Conservation (phyloP, 495 filamentous ascomycete species). For the Aspergillus ellipticus region DNA sequence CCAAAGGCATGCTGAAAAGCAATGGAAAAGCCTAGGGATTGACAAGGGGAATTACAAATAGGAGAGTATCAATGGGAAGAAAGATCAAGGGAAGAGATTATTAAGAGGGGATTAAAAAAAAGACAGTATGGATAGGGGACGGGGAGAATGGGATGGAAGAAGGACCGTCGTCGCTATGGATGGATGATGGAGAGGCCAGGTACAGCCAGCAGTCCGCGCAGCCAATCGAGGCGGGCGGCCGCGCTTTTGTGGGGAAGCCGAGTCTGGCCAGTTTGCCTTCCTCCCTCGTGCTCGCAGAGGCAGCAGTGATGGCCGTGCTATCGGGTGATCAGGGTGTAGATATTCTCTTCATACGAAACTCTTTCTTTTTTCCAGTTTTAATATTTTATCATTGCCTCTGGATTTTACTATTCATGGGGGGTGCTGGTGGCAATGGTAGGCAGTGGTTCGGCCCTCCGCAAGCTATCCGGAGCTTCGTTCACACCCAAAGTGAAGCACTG, state of each 20-base stretch:
- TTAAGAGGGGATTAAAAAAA: constrained; percentile 8
- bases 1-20: constrained; percentile 40
- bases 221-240: constrained; percentile 14
- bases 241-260: constrained; percentile 19
- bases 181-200: constrained; percentile 4
- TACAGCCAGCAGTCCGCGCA: constrained; percentile 16
- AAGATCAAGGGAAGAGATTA: constrained; percentile 13
- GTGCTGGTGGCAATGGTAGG: no score
- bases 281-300: not conserved
- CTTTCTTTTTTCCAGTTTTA: no score
- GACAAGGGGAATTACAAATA: constrained; percentile 8
- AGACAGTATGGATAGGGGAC: constrained; percentile 14
- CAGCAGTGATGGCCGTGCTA: no score
- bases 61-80: constrained; percentile 13
- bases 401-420: no score
- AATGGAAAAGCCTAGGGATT: constrained; percentile 11
- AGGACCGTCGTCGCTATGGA: not conserved
- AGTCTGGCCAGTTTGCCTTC: not conserved
- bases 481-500: no score
- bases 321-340: no score
- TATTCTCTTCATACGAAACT: no score
- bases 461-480: no score
- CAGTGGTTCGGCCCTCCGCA: no score
- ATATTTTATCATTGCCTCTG: not conserved
- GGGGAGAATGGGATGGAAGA: constrained; percentile 2